Evolutionary conservation across 495 filamentous ascomycete species (phyloP).

Genomic region (Annulohypoxylon nitens): DNA sequence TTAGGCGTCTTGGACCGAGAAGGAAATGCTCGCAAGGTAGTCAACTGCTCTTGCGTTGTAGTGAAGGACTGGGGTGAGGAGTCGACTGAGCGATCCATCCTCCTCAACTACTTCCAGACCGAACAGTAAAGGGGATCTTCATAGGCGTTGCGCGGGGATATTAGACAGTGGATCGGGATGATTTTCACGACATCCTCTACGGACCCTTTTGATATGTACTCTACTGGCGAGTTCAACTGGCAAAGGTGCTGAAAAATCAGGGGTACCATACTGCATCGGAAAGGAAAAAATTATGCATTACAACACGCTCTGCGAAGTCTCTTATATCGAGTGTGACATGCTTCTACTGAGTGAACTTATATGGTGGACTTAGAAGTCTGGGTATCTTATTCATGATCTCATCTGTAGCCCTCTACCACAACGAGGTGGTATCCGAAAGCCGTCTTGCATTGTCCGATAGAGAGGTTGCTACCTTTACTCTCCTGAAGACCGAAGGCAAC

Average conservation of each 20-base stretch:
- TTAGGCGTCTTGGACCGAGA: constrained; percentile 97
- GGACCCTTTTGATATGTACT: constrained; percentile 53
- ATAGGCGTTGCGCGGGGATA: constrained; percentile 47
- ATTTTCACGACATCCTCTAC: constrained; percentile 47
- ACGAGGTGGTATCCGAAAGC: constrained; percentile 92
- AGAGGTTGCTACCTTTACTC: constrained; percentile 80
- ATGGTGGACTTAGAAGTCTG: constrained; percentile 5
- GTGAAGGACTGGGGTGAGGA: constrained; percentile 99
- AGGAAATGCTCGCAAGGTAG: constrained; percentile 98
- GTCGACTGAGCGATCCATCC: constrained; percentile 95
- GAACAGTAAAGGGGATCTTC: constrained; percentile 63
- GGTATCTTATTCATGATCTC: constrained; percentile 48
- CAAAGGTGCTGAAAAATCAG: constrained; percentile 51
- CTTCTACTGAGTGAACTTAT: background rate
- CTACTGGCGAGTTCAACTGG: constrained; percentile 53
- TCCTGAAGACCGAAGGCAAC: constrained; percentile 82
- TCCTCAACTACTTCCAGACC: constrained; percentile 99
- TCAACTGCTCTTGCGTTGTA: constrained; percentile 99
- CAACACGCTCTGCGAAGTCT: constrained; percentile 14
- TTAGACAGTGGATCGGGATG: constrained; percentile 52
- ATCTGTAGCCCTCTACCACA: constrained; percentile 72
- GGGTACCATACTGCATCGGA: constrained; percentile 55
- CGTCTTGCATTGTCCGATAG: constrained; percentile 85
- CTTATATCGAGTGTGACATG: constrained; percentile 18
- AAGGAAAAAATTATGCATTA: constrained; percentile 51